Conservation (phyloP, 2,329 filamentous ascomycete genomes). For the Aspergillus floridensis region DNA sequence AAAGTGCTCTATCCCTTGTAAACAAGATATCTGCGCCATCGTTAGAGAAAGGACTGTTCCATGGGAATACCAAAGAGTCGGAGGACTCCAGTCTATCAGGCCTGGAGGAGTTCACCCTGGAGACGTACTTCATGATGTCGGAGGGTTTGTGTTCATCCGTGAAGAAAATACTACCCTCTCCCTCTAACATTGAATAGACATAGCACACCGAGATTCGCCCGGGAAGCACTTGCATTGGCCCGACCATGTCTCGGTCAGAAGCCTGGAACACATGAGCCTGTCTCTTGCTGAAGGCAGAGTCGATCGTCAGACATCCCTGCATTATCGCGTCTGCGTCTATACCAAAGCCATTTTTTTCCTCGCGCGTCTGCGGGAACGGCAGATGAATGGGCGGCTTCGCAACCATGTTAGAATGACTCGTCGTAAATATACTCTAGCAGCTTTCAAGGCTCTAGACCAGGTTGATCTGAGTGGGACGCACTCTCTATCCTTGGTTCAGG, state of each 20-base stretch:
- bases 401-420: too few species aligned
- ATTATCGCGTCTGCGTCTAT: constrained; percentile 1
- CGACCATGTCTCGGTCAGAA: neutral
- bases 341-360: neutral
- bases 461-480: neutral
- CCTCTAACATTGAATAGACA: neutral
- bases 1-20: neutral
- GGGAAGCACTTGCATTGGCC: neutral
- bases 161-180: too few species aligned
- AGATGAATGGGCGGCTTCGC: neutral
- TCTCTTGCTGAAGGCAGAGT: neutral
- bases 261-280: constrained; percentile 1
- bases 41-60: neutral
- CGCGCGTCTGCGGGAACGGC: neutral
- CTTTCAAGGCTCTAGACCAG: neutral
- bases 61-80: too few species aligned
- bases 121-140: too few species aligned
- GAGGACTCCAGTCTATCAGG: too few species aligned
- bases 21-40: neutral
- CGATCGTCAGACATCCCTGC: neutral
- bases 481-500: neutral
- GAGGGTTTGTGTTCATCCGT: too few species aligned
- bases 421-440: neutral
- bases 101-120: too few species aligned
- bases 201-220: neutral